Percentiles rank a stretch among this genome's conserved stretches.
Evolutionary conservation across 768 basidiomycete genomes (phyloP).

Genomic region (Lactarius vividus): DNA sequence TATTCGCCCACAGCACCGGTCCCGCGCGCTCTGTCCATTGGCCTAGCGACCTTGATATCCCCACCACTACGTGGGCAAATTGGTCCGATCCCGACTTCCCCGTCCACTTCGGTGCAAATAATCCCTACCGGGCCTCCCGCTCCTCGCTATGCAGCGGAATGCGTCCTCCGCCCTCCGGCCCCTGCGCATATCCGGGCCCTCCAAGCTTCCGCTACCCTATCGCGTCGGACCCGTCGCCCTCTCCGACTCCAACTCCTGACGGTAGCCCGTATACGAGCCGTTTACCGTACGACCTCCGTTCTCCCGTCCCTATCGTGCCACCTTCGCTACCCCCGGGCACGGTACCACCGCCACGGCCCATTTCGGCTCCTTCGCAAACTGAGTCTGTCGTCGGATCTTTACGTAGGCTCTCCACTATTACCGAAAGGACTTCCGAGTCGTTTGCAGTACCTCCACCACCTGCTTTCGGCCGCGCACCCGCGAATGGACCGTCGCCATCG

Average conservation of each 20-base stretch:
- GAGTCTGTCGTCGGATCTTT: slow-evolving; percentile 19
- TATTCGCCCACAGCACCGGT: slow-evolving; percentile 17
- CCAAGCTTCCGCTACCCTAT: not conserved
- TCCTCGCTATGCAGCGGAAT: slow-evolving; percentile 4
- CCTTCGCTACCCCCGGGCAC: not conserved
- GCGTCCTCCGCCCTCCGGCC: not conserved
- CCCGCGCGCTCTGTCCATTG: slow-evolving; percentile 22
- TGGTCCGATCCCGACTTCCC: not conserved
- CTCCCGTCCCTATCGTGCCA: not conserved
- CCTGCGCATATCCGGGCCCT: not conserved
- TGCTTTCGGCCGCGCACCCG: not conserved
- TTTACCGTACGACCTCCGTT: not conserved
- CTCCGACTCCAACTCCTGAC: not conserved
- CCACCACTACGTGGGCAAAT: not conserved
- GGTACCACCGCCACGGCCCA: not conserved
- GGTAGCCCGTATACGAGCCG: not conserved
- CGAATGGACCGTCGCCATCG: slow-evolving; percentile 10
- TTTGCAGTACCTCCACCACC: not conserved
- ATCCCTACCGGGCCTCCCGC: not conserved
- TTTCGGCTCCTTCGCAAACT: not conserved
- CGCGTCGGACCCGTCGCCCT: not conserved
- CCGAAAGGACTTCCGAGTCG: slow-evolving; percentile 14
- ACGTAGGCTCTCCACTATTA: slow-evolving; percentile 13
- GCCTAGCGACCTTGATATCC: slow-evolving; percentile 15
- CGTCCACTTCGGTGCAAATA: not conserved